Conservation (phyloP, 305 asterid species). For the Fraxinus velutina region DNA sequence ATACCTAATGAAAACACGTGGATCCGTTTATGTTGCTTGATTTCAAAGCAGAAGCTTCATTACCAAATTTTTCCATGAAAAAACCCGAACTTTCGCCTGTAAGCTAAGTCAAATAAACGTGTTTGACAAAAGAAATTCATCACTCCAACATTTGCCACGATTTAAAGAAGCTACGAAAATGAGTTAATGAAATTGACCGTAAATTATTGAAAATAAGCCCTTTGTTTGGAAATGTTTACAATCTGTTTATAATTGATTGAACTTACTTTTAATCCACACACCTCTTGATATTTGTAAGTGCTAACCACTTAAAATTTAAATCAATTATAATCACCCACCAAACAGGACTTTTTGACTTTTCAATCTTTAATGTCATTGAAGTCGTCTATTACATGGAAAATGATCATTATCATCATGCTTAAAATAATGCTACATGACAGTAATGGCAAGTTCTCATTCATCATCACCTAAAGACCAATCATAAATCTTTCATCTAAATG, state of each 20-base stretch:
- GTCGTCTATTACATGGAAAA: background rate
- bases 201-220: background rate
- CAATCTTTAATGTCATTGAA: background rate
- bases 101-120: background rate
- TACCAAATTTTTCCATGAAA: background rate
- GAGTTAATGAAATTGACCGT: background rate
- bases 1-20: background rate
- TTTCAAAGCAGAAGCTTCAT: background rate
- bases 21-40: background rate
- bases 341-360: background rate
- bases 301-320: background rate
- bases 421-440: background rate
- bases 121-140: background rate
- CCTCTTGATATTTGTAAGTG: background rate
- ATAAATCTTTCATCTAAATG: background rate
- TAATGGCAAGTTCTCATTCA: background rate
- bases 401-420: background rate
- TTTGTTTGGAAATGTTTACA: background rate
- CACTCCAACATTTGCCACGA: background rate
- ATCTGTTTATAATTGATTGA: background rate
- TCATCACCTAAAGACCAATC: constrained; percentile 13
- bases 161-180: background rate
- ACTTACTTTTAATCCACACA: background rate
- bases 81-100: background rate
- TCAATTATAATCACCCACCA: background rate